Percentiles rank a stretch among this genome's conserved stretches.
These are phyloP conservation scores for Carex myosuroides DNA, from an alignment of 176 grass and related monocot species.

Conservation along the genomic window DNA sequence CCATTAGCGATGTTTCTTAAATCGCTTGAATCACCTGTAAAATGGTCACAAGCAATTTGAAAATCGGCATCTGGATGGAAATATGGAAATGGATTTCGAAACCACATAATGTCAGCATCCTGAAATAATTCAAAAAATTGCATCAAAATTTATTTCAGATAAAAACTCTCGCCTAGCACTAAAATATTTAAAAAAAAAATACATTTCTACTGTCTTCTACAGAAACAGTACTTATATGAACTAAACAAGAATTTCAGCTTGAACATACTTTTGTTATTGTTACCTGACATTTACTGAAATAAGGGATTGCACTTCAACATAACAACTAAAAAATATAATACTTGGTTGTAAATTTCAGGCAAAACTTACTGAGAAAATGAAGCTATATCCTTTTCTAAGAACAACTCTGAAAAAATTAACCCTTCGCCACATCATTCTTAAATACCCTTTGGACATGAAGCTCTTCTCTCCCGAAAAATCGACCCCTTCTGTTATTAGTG, in stretches of 20 bases:
- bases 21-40: constrained; percentile 56
- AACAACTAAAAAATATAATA: neutral
- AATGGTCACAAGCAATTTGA: constrained; percentile 74
- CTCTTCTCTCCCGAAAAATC: constrained; percentile 61
- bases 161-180: neutral
- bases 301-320: neutral
- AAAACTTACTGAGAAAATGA: constrained; percentile 59
- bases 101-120: constrained; percentile 88
- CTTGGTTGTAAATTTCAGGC: too few species aligned
- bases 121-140: constrained; percentile 22
- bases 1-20: constrained; percentile 62
- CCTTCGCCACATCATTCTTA: constrained; percentile 86
- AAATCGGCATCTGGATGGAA: constrained; percentile 59
- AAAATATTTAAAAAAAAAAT: neutral
- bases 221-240: neutral
- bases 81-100: constrained; percentile 61
- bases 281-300: neutral
- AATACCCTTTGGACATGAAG: constrained; percentile 59
- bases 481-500: constrained; percentile 36
- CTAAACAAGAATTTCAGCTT: neutral
- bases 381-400: constrained; percentile 82
- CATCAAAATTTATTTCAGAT: constrained; percentile 15
- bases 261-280: neutral
- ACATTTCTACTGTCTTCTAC: constrained; percentile 1
- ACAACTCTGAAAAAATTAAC: constrained; percentile 58